A percentile compares a stretch with the other conserved stretches of the same genome.
Conservation (phyloP, 1,139 yeast genomes). For the Candida pseudoviswanathii region DNA sequence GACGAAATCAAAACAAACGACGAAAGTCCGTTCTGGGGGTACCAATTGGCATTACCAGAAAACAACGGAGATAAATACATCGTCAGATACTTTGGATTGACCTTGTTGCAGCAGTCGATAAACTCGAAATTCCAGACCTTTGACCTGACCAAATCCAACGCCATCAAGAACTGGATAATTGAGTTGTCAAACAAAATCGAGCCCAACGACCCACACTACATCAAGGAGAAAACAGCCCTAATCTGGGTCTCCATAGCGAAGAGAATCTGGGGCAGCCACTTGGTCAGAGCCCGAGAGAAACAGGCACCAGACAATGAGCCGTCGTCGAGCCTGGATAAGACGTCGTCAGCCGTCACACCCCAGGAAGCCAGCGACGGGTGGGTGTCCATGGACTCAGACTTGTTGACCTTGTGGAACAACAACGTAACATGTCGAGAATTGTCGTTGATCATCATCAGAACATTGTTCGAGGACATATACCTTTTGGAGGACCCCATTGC, state of each 20-base stretch:
- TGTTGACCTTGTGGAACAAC: conserved; percentile 73
- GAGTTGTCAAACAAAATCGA: conserved; percentile 67
- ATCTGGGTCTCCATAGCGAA: conserved; percentile 95
- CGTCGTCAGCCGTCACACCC: conserved; percentile 18
- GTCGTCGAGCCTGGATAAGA: conserved; percentile 1
- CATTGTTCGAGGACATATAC: conserved; percentile 92
- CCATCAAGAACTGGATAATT: conserved; percentile 82
- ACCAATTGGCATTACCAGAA: conserved; percentile 69
- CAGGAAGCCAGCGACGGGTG: conserved; percentile 71
- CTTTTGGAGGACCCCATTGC: conserved; percentile 90
- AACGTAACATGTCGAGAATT: conserved; percentile 70
- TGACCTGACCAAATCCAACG: conserved; percentile 63
- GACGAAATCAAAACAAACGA: conserved; percentile 75
- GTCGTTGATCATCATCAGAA: conserved; percentile 74
- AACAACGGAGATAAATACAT: conserved; percentile 65
- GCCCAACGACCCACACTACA: conserved; percentile 79
- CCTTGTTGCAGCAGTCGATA: conserved; percentile 75
- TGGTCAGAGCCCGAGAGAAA: conserved; percentile 27
- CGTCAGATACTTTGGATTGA: conserved; percentile 88
- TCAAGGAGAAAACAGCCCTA: conserved; percentile 86
- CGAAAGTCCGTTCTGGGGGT: conserved; percentile 93
- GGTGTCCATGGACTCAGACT: conserved; percentile 82
- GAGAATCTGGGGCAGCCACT: conserved; percentile 79
- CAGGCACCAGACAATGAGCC: not conserved
- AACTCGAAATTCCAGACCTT: conserved; percentile 54